Percentiles rank a stretch among this genome's conserved stretches.
Evolutionary conservation across 768 basidiomycete species (phyloP).

Genomic region (Lactifluus rugatus): DNA sequence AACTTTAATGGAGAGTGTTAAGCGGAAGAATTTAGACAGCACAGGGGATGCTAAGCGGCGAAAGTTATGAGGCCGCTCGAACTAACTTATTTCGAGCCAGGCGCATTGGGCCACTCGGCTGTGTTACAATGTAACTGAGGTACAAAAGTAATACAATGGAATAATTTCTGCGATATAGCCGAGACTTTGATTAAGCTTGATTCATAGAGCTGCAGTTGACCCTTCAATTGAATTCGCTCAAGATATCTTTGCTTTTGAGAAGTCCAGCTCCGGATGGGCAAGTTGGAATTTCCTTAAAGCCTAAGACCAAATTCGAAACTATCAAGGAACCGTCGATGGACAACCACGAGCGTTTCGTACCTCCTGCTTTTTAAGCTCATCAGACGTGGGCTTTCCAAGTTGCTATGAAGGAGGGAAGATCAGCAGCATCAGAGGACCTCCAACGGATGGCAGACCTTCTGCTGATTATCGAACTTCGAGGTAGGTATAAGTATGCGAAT

Average conservation of each 20-base stretch:
- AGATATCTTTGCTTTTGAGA: constrained; percentile 84
- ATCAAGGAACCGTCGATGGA: background rate
- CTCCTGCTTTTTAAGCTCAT: constrained; percentile 90
- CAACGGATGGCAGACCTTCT: constrained; percentile 40
- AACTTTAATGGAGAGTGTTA: constrained; percentile 76
- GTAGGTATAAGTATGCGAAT: background rate
- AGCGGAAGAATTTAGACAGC: constrained; percentile 50
- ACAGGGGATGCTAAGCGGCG: constrained; percentile 30
- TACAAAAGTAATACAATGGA: background rate
- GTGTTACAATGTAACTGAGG: background rate
- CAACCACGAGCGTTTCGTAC: constrained; percentile 27
- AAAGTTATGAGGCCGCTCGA: constrained; percentile 9
- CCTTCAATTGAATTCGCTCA: constrained; percentile 25
- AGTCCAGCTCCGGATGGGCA: constrained; percentile 89
- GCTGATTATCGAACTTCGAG: constrained; percentile 65
- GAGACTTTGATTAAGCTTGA: no score
- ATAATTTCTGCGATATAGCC: background rate
- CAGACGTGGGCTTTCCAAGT: constrained; percentile 93
- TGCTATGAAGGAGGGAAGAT: constrained; percentile 40
- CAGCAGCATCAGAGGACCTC: background rate
- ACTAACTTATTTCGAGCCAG: background rate
- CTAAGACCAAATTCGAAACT: constrained; percentile 28
- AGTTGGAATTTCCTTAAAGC: constrained; percentile 83
- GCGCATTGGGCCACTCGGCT: background rate
- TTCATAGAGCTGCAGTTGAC: no score